Conservation (phyloP, 345 rosid species). For the Eucalyptus marginata region DNA sequence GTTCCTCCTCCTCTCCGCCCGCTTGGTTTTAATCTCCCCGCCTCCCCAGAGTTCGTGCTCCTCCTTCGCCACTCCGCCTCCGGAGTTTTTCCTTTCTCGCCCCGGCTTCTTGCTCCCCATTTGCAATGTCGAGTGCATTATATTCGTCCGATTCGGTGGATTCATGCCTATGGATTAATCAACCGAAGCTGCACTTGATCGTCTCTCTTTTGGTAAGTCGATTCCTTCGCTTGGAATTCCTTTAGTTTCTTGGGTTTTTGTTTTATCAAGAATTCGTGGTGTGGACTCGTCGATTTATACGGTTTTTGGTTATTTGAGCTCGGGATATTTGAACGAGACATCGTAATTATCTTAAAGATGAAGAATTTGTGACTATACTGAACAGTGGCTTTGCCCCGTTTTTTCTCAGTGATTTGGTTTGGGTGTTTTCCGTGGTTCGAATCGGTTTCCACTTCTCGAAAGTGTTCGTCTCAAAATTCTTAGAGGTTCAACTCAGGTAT, state of each 20-base stretch:
- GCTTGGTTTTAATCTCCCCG: background rate
- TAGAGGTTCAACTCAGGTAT: background rate
- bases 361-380: background rate
- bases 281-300: background rate
- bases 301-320: background rate
- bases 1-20: background rate
- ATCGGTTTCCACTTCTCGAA: background rate
- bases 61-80: background rate
- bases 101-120: background rate
- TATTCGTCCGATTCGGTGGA: background rate
- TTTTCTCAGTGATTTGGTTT: background rate
- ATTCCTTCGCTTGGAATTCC: background rate
- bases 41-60: background rate
- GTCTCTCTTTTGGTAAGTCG: background rate
- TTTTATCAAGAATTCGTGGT: background rate
- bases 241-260: background rate
- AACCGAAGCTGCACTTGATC: background rate
- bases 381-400: background rate
- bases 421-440: background rate
- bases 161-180: background rate
- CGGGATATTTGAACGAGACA: background rate
- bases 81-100: background rate
- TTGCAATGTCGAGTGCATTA: background rate
- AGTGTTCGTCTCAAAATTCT: background rate
- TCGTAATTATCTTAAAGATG: background rate